Conservation (phyloP, 2,329 filamentous ascomycete species). For the Periconia digitata region DNA sequence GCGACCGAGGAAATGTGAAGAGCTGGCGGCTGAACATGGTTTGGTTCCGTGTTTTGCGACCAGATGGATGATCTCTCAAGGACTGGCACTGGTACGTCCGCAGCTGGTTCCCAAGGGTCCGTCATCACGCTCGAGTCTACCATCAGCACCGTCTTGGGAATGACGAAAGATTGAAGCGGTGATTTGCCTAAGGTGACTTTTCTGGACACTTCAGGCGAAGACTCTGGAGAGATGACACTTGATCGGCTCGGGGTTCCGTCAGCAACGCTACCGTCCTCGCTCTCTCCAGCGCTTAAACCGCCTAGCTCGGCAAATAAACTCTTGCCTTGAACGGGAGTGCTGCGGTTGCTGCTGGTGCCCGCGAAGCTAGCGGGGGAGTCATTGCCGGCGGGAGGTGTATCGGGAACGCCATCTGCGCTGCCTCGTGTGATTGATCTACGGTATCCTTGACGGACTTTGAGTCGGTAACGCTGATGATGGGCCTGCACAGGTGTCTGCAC, state of each 20-base stretch:
- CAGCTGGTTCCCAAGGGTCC: constrained; percentile 55
- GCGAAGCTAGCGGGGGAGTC: constrained; percentile 56
- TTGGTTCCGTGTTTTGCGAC: constrained; percentile 30
- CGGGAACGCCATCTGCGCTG: constrained; percentile 58
- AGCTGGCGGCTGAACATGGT: constrained; percentile 12
- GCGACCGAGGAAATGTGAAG: constrained; percentile 25
- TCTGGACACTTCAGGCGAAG: constrained; percentile 31
- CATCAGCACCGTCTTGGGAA: constrained; percentile 46
- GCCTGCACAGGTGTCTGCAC: constrained; percentile 65
- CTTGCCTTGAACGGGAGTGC: constrained; percentile 61
- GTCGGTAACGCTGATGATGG: constrained; percentile 68
- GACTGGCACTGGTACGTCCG: constrained; percentile 17
- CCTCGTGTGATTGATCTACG: constrained; percentile 58
- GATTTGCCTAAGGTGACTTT: constrained; percentile 23
- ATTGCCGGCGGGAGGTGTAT: constrained; percentile 61
- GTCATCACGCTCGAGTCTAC: constrained; percentile 66
- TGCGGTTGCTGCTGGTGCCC: constrained; percentile 48
- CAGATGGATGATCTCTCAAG: constrained; percentile 29
- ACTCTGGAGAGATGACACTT: constrained; percentile 34
- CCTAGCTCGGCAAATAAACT: constrained; percentile 91
- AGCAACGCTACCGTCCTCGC: constrained; percentile 52
- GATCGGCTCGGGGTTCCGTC: constrained; percentile 41
- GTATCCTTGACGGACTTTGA: constrained; percentile 67
- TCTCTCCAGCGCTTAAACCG: constrained; percentile 69
- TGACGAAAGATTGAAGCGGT: constrained; percentile 20